phyloP scores from a whole-genome alignment of 2,329 filamentous ascomycete genomes.

The Hyphodiscus sp. region DNA sequence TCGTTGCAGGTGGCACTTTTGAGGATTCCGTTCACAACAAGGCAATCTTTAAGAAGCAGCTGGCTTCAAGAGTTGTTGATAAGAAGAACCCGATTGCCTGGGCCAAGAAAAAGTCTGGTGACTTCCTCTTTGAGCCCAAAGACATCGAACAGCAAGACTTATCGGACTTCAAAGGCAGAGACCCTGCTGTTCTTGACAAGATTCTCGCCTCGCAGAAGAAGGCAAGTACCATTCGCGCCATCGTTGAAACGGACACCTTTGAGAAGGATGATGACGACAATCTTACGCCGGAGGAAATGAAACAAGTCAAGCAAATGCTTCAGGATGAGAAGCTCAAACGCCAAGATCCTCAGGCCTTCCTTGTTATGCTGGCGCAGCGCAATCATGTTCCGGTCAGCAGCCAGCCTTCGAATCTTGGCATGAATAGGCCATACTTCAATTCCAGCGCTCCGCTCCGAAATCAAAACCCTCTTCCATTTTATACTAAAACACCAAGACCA shows the following conservation, averaged over 20 bases:
- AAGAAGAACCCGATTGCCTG: conserved; percentile 68
- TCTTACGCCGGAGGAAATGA: conserved; percentile 55
- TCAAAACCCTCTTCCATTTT: neutral
- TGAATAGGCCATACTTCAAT: neutral
- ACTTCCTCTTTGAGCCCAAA: conserved; percentile 55
- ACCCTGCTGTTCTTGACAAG: conserved; percentile 52
- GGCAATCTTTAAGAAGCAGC: conserved; percentile 74
- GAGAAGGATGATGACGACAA: conserved; percentile 60
- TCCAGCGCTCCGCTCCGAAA: neutral
- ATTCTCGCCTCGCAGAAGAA: conserved; percentile 47
- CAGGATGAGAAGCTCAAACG: conserved; percentile 29
- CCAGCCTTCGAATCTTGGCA: neutral
- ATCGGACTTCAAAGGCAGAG: conserved; percentile 48
- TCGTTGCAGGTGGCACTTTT: conserved; percentile 71
- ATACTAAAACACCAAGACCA: too few species aligned
- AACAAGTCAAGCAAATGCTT: conserved; percentile 43
- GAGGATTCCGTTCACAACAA: conserved; percentile 69
- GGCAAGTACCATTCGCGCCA: conserved; percentile 42
- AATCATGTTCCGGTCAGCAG: neutral
- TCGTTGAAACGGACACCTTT: conserved; percentile 66
- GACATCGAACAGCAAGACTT: conserved; percentile 46
- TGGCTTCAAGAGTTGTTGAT: conserved; percentile 76
- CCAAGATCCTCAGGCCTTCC: conserved; percentile 19
- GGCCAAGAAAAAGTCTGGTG: conserved; percentile 46
- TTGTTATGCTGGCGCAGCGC: neutral